These are phyloP conservation scores for Torulaspora delbrueckii DNA, from an alignment of 805 yeast species.

Conservation along the genomic window DNA sequence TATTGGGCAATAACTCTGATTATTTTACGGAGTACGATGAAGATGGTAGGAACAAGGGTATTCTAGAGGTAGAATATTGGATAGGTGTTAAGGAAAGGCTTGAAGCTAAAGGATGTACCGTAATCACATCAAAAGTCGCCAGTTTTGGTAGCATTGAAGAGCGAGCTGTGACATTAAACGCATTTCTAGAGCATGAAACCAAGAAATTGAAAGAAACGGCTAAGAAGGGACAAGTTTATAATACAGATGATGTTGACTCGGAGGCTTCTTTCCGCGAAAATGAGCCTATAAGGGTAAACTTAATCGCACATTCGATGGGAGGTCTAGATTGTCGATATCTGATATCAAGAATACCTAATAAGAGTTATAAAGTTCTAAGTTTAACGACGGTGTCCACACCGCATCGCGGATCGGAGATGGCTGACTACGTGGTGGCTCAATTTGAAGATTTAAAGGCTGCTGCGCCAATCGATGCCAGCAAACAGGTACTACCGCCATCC, in stretches of 20 bases:
- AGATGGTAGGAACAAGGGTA: conserved; percentile 29
- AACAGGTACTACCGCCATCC: conserved; percentile 35
- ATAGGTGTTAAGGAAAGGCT: conserved; percentile 65
- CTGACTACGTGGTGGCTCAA: conserved; percentile 54
- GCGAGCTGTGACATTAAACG: conserved; percentile 56
- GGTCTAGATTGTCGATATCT: conserved; percentile 81
- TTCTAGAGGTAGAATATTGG: conserved; percentile 64
- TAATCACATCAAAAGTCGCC: conserved; percentile 72
- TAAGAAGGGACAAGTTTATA: conserved; percentile 24
- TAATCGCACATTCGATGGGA: conserved; percentile 92
- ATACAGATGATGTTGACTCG: conserved; percentile 11
- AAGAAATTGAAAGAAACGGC: conserved; percentile 18
- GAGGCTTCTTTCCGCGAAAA: conserved; percentile 10
- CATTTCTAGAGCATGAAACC: conserved; percentile 40
- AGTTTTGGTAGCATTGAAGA: conserved; percentile 72
- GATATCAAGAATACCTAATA: conserved; percentile 49
- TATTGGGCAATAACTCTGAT: conserved; percentile 19
- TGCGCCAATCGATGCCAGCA: conserved; percentile 19
- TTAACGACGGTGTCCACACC: conserved; percentile 86
- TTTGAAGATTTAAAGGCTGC: conserved; percentile 25
- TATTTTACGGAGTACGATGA: conserved; percentile 18
- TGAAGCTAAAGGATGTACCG: conserved; percentile 57
- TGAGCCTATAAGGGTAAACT: conserved; percentile 52
- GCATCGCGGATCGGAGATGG: conserved; percentile 80
- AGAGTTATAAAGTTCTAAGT: conserved; percentile 57